Evolutionary conservation across 2,329 filamentous ascomycete species (phyloP).

Genomic region (Diaporthe amygdali): DNA sequence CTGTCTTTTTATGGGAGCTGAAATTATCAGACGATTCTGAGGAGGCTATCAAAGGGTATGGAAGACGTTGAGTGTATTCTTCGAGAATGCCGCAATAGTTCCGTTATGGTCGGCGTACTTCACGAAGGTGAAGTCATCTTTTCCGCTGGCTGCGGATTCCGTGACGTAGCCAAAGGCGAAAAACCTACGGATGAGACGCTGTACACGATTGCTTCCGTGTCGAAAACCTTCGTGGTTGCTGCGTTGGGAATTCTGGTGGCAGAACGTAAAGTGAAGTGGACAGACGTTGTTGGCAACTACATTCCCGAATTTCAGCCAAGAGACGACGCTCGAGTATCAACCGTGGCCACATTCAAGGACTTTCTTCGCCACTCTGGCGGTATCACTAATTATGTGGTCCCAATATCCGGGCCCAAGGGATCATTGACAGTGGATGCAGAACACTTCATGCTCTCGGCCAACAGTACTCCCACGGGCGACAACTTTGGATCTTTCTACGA

Average conservation of each 20-base stretch:
- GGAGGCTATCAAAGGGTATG: too few species aligned
- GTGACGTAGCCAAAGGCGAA: neutral
- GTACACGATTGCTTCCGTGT: neutral
- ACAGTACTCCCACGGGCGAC: neutral
- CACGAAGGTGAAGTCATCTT: too few species aligned
- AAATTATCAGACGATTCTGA: too few species aligned
- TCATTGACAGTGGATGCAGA: neutral
- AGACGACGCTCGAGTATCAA: neutral
- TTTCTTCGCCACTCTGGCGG: slow-evolving; percentile 6
- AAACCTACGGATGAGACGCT: neutral
- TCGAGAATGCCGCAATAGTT: too few species aligned
- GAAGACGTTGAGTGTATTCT: too few species aligned
- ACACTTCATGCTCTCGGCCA: neutral
- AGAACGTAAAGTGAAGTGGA: neutral
- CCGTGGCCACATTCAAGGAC: neutral
- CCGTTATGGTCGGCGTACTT: too few species aligned
- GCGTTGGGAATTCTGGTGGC: neutral
- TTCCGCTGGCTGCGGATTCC: neutral
- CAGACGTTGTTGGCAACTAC: neutral
- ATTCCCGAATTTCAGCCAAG: neutral
- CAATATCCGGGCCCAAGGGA: neutral
- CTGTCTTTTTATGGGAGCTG: too few species aligned
- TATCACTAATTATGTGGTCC: neutral
- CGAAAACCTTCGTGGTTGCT: neutral
- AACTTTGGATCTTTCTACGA: neutral